Evolutionary conservation across 169 alveolate species (phyloP), one percentile per base, ranked within the genome.

Genomic region (Eimeria maxima): DNA sequence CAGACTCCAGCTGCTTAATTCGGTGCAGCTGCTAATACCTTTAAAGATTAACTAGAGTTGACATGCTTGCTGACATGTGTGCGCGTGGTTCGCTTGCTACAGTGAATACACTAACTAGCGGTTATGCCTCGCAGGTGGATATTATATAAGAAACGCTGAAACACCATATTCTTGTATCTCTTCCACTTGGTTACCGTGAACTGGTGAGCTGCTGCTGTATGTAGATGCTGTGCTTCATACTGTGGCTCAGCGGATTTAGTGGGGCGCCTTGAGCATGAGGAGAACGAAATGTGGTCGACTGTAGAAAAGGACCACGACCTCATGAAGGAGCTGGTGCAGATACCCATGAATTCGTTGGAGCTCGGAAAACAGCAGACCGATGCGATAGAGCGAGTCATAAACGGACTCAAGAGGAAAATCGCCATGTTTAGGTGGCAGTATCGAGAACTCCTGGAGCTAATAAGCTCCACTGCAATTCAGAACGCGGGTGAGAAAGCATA

Each of bases 351-450:
- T 47, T 87, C 93, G 45, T 63, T 87, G n/a, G 81, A 60, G 93
- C 45, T 55, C 4, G 81, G 93, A 22, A 57, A 87, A 27, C 78
- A 63, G 45, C 93, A 87, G 67, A 71, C 93, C n/a, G 93, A 87
- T 63, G 93, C 93, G 29, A 87, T 87, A 22, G 93, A 87, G 60
- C 63, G 93, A 69, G 93, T 87, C 33, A 47, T 87, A 44, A 87
- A 87, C 50, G 93, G 93, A 38, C 65, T 87, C 27, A 87, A 87
- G 63, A 63, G 93, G 63, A 87, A 87, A 44, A 57, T 87, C 38
- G 78, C 93, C 18, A 87, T 87, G 93, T 87, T 87, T 81, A 87
- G 33, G 44, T 87, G 93, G 93, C 93, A 87, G 71, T 87, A 87
- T 63, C 78, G 93, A 33, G 93, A 87, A 38, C 83, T 87, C 50